Evolutionary conservation across 805 yeast species (phyloP).

Genomic region (Wickerhamomyces sydowiorum): DNA sequence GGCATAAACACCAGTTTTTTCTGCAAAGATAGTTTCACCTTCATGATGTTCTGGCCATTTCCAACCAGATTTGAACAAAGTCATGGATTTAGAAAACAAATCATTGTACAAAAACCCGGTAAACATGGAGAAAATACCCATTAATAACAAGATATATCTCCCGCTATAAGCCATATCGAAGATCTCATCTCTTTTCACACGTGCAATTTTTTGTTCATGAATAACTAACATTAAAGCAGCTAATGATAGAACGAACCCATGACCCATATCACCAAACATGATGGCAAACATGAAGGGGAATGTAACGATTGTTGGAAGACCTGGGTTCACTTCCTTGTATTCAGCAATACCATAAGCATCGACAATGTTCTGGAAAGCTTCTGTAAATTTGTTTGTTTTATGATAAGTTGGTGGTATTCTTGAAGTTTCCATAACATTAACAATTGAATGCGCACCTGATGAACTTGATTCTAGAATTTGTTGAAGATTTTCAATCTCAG

Average conservation of each 20-base stretch:
- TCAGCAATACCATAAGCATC: slow-evolving; percentile 95
- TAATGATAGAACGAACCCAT: slow-evolving; percentile 76
- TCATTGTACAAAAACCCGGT: slow-evolving; percentile 95
- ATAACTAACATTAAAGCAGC: slow-evolving; percentile 69
- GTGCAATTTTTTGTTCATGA: slow-evolving; percentile 66
- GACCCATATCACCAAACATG: slow-evolving; percentile 99
- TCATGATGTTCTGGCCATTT: slow-evolving; percentile 72
- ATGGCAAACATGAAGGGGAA: slow-evolving; percentile 98
- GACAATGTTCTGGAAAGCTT: slow-evolving; percentile 86
- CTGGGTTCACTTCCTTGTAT: slow-evolving; percentile 94
- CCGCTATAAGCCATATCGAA: slow-evolving; percentile 96
- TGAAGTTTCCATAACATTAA: slow-evolving; percentile 58
- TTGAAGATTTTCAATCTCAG: slow-evolving; percentile 58
- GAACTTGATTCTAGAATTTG: slow-evolving; percentile 64
- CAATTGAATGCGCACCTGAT: slow-evolving; percentile 56
- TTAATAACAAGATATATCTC: slow-evolving; percentile 79
- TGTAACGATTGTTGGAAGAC: slow-evolving; percentile 88
- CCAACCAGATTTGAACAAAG: slow-evolving; percentile 87
- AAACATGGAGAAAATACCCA: slow-evolving; percentile 95
- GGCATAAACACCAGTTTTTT: slow-evolving; percentile 61
- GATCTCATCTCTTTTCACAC: slow-evolving; percentile 80
- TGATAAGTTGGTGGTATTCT: slow-evolving; percentile 92
- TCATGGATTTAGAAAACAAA: slow-evolving; percentile 85
- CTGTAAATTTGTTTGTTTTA: slow-evolving; percentile 87
- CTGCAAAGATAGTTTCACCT: slow-evolving; percentile 69